phyloP scores from a whole-genome alignment of 1,284 basidiomycete species.

The Puccinia novopanici region DNA sequence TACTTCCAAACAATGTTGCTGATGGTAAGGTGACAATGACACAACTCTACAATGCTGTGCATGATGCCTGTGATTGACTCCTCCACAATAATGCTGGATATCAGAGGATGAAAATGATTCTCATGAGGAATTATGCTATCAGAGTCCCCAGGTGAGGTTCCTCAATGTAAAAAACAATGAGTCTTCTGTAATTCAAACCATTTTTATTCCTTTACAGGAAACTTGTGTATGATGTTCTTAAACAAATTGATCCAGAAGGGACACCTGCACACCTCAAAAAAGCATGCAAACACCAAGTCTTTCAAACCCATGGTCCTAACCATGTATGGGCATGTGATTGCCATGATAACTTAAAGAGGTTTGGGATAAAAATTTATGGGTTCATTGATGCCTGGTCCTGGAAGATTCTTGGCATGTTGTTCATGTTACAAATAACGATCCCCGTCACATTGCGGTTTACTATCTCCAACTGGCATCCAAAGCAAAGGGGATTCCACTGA shows the following conservation, averaged over 20 bases:
- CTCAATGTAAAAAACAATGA: not conserved
- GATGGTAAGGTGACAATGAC: not conserved
- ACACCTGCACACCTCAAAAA: not conserved
- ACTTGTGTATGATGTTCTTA: not conserved
- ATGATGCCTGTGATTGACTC: not conserved
- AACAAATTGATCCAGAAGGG: not conserved
- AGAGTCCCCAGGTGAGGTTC: not conserved
- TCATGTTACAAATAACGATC: conserved; percentile 14
- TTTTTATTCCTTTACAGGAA: not conserved
- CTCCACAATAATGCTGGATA: not conserved
- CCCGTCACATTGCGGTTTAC: not conserved
- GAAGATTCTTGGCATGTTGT: not conserved
- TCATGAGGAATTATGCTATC: not conserved
- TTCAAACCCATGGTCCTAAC: no score
- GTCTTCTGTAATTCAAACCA: not conserved
- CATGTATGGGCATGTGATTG: conserved; percentile 14
- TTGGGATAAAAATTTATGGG: not conserved
- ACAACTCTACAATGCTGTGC: no score
- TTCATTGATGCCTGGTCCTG: not conserved
- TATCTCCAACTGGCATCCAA: not conserved
- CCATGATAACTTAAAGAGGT: conserved; percentile 14
- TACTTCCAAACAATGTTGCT: not conserved
- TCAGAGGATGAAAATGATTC: not conserved
- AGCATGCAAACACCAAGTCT: not conserved
- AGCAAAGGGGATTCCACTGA: not conserved